Evolutionary conservation across 1,139 yeast genomes (phyloP), one percentile per base, ranked within the genome.

Genomic region (Yamadazyma atlantica): DNA sequence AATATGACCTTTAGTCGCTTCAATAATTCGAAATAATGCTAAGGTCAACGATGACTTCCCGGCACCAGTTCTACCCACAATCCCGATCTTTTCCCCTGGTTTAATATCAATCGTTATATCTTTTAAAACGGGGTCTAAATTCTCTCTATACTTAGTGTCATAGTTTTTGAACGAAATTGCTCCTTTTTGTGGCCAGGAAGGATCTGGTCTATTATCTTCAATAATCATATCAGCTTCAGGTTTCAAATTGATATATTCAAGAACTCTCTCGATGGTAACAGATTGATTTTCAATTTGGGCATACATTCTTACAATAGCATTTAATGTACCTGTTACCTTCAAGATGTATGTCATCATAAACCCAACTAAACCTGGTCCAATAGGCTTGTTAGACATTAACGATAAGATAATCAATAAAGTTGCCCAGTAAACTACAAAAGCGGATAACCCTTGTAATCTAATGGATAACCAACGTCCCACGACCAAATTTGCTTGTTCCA

Each of bases 51-150:
- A 58, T 4, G 69, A 64, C 41, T 66, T 66, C 5, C 73, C 73
- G 2, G 73, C 71, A 8, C 73, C 73, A 3, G 73, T 66, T 47
- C 73, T 51, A 12, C 72, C 72, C 25, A 65, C 71, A 41, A 66
- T 62, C 13, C 73, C 73, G 32, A 66, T 49, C 45, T 66, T 66
- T 40, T 66, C 71, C 2, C 56, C 46, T 3, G 66, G 57, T 37
- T 55, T 53, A 36, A 66, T 59, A 15, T 52, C 51, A 14, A 64
- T 34, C 23, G 44, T 43, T 29, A 66, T 52, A 28, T 59, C 48
- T 29, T 51, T 61, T 43, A 66, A 57, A 3, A 66, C 69, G 0
- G 65, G 66, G 31, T 64, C 70, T 43, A 66, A 57, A 36, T 60
- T 57, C 16, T 57, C 67, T 44, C 71, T 57, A 44, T 66, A 66